Evolutionary conservation across 768 basidiomycete genomes (phyloP), one percentile per base, ranked within the genome.

Genomic region (Saitozyma sp.): DNA sequence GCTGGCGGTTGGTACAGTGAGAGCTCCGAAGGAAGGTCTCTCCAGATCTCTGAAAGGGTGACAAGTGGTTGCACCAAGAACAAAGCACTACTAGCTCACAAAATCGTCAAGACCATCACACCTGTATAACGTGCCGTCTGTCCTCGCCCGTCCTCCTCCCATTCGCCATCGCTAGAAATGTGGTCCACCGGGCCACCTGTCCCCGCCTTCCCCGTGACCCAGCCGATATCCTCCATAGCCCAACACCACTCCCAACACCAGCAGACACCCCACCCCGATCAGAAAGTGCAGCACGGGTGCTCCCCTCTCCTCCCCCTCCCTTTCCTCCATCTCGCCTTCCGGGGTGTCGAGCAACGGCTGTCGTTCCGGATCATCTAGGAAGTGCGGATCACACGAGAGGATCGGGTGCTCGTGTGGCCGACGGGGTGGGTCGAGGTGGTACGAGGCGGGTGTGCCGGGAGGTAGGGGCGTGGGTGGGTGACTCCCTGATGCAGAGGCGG

Each of bases 131-230:
- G 29, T 29, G 29, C 29, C 29, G 29, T 29, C 29, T 29, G 2
- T 29, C 29, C 29, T 29, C 29, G 29, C 29, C 29, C 29, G 29
- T 29, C 29, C 29, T 29, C 29, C 29, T 29, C 29, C 29, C 29
- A 29, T 29, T 29, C 29, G 29, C 29, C 29, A 29, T 29, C 5
- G 29, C 29, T 29, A 29, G 29, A 29, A 71, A 19, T 65, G 62
- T 17, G 73, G 73, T 13, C 69, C 68, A 6, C 73, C 73, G 51
- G 73, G 73, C 70, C 70, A 74, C 39, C 68, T 58, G 0, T 64
- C 70, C 6, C 70, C 68, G 9, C 73, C 73, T 37, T 67, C 66
- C 1, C 73, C 73, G 39, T 54, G 61, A 10, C 73, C 64, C 42
- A 74, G 53, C 37, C 56, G 57, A 67, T 67, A 71, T 5, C 70